phyloP scores from a whole-genome alignment of 768 basidiomycete genomes.

The Amanita jacksonii region DNA sequence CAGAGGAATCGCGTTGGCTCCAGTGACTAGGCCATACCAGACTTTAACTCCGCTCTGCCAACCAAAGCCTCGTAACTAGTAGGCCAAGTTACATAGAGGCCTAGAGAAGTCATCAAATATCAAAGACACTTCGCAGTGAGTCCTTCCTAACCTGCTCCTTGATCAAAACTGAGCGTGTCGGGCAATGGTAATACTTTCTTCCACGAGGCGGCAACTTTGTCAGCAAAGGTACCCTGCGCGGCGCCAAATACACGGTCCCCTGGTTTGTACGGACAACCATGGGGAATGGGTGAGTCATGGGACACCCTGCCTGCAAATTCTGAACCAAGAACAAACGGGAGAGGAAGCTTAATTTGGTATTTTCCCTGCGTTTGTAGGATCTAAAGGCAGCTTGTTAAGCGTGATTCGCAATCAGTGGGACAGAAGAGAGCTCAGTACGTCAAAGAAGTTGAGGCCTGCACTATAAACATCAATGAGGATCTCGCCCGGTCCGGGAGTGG shows the following conservation, averaged over 20 bases:
- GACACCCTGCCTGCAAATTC: conserved; percentile 83
- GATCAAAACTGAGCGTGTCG: conserved; percentile 65
- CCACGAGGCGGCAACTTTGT: conserved; percentile 53
- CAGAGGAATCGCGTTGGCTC: neutral
- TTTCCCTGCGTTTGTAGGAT: conserved; percentile 86
- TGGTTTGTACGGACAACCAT: conserved; percentile 64
- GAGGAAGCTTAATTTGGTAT: conserved; percentile 74
- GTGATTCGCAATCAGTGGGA: neutral
- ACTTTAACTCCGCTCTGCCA: conserved; percentile 69
- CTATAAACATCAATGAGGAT: conserved; percentile 71
- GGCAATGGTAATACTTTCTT: conserved; percentile 56
- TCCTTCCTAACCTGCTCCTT: conserved; percentile 63
- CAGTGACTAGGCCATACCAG: conserved; percentile 35
- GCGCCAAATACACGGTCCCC: conserved; percentile 89
- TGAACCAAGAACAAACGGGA: conserved; percentile 78
- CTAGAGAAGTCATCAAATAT: conserved; percentile 24
- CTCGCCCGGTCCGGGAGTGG: conserved; percentile 38
- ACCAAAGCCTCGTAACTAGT: conserved; percentile 91
- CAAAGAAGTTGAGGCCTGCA: conserved; percentile 73
- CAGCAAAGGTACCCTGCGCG: conserved; percentile 71
- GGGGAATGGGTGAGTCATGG: conserved; percentile 61
- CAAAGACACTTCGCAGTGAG: neutral
- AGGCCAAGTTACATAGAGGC: conserved; percentile 82
- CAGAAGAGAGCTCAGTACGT: conserved; percentile 29
- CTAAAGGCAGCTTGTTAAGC: conserved; percentile 23